These are phyloP conservation scores for Limtongia smithiae DNA, from an alignment of 805 yeast species.

Conservation along the genomic window DNA sequence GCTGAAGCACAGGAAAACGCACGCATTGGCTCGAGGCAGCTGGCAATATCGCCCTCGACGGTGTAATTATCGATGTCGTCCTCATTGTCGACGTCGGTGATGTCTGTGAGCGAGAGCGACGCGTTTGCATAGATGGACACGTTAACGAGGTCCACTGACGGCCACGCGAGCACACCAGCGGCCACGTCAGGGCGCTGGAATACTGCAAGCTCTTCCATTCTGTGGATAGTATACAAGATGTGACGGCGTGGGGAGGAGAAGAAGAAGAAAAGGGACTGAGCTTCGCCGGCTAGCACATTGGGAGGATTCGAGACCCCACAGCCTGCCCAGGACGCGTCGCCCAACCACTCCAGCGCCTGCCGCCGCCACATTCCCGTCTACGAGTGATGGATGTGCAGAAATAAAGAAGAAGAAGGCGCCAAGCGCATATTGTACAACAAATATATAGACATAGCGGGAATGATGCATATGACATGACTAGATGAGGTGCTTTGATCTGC, in stretches of 20 bases:
- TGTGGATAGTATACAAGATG: no score
- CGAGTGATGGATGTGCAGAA: not conserved
- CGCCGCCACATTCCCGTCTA: no score
- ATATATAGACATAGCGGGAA: not conserved
- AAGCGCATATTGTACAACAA: not conserved
- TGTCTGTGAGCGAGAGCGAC: conserved; percentile 3
- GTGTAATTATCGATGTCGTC: conserved; percentile 6
- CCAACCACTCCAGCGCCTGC: no score
- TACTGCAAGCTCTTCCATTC: conserved; percentile 8
- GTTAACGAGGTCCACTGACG: conserved; percentile 14
- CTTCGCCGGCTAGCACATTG: no score
- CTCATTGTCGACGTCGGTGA: conserved; percentile 12
- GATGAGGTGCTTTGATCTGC: conserved; percentile 41
- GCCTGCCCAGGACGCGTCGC: no score
- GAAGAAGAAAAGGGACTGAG: no score
- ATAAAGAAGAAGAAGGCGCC: not conserved
- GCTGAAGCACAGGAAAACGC: not conserved
- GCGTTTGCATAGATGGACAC: conserved; percentile 11
- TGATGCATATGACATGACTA: conserved; percentile 7
- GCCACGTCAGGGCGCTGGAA: conserved; percentile 11
- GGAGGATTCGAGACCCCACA: no score
- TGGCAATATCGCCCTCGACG: conserved; percentile 18
- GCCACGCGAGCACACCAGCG: conserved; percentile 17
- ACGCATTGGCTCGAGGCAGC: not conserved
- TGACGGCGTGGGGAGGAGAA: no score